phyloP scores from a whole-genome alignment of 768 basidiomycete species.

The Thelephora aurantiotincta region DNA sequence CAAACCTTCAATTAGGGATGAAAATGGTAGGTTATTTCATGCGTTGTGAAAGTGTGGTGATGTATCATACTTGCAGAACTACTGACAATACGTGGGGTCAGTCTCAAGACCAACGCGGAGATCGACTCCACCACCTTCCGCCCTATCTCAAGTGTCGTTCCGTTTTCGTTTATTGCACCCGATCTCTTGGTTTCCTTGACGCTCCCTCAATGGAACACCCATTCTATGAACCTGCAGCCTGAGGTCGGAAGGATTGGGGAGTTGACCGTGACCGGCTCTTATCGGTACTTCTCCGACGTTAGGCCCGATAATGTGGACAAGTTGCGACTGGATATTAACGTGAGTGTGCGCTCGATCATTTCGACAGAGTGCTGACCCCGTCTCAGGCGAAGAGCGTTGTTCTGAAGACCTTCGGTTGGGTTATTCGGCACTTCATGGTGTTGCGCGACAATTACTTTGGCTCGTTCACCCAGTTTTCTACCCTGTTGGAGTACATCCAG shows the following conservation, averaged over 20 bases:
- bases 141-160: conserved; percentile 50
- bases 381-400: conserved; percentile 35
- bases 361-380: background rate
- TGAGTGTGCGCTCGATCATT: conserved; percentile 18
- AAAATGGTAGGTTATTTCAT: conserved; percentile 51
- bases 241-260: conserved; percentile 45
- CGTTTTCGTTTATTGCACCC: conserved; percentile 49
- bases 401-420: conserved; percentile 77
- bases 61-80: conserved; percentile 36
- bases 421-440: conserved; percentile 76
- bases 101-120: conserved; percentile 31
- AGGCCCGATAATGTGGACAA: conserved; percentile 65
- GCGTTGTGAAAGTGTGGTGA: conserved; percentile 1
- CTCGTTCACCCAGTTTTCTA: conserved; percentile 85
- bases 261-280: conserved; percentile 52
- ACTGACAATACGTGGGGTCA: conserved; percentile 47
- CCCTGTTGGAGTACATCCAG: conserved; percentile 72
- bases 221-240: conserved; percentile 52
- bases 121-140: conserved; percentile 64
- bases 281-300: conserved; percentile 57
- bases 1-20: conserved; percentile 65
- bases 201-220: conserved; percentile 84
- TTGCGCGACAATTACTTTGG: conserved; percentile 92
- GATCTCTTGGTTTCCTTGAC: conserved; percentile 45
- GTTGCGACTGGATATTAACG: conserved; percentile 51